Percentiles rank a stretch among this genome's conserved stretches.
phyloP scores from a whole-genome alignment of 345 rosid species.

The Heritiera littoralis region DNA sequence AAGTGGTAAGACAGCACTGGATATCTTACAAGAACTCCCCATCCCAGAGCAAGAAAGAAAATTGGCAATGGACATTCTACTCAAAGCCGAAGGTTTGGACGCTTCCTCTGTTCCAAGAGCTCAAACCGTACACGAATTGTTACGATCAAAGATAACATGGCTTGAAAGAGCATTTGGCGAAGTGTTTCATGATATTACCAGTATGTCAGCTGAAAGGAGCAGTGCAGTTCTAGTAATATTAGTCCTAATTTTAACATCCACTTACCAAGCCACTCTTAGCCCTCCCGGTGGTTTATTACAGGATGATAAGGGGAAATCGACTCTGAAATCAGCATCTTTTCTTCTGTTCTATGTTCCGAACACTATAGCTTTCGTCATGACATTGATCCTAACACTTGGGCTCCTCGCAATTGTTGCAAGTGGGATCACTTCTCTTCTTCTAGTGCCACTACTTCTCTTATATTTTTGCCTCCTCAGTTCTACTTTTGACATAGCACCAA shows the following conservation, averaged over 20 bases:
- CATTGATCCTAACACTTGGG: neutral
- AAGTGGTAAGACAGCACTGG: neutral
- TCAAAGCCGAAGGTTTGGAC: neutral
- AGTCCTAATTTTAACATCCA: neutral
- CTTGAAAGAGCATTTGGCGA: neutral
- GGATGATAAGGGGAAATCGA: neutral
- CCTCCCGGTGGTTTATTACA: neutral
- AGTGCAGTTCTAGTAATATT: slow-evolving; percentile 9
- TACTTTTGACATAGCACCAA: neutral
- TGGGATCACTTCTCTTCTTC: neutral
- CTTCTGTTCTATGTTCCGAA: slow-evolving; percentile 3
- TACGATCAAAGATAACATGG: slow-evolving; percentile 12
- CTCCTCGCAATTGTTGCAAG: neutral
- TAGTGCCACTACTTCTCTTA: neutral
- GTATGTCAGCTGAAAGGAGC: slow-evolving; percentile 4
- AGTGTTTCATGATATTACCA: neutral
- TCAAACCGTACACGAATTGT: slow-evolving; percentile 5
- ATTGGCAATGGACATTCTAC: neutral
- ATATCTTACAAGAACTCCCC: neutral
- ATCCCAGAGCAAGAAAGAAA: neutral
- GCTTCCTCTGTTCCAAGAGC: neutral
- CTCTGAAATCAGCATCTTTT: neutral
- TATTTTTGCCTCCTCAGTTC: slow-evolving; percentile 1
- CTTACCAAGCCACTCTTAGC: slow-evolving; percentile 13
- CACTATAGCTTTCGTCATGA: neutral